Conservation (phyloP, 2,329 filamentous ascomycete species). For the Oidium heveae region DNA sequence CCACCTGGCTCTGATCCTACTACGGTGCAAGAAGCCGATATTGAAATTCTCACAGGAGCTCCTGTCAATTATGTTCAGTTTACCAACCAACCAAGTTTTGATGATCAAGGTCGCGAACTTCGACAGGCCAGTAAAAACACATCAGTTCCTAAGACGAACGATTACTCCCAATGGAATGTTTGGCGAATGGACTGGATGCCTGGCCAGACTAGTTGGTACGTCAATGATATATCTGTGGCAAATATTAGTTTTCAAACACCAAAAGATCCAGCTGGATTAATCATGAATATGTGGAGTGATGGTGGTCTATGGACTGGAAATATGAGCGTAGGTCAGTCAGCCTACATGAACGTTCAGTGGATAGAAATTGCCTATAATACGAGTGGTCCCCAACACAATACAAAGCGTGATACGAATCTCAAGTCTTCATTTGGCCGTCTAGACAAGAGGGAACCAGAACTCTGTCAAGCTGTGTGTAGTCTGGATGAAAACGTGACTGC, state of each 20-base stretch:
- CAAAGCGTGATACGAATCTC: constrained; percentile 2
- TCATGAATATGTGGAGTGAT: constrained; percentile 14
- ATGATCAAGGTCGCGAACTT: constrained; percentile 6
- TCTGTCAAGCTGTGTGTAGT: constrained; percentile 10
- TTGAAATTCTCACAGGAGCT: constrained; percentile 12
- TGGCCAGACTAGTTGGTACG: constrained; percentile 10
- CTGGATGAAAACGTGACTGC: constrained; percentile 9
- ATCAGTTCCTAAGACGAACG: constrained; percentile 4
- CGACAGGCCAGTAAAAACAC: constrained; percentile 8
- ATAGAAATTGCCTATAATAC: constrained; percentile 13
- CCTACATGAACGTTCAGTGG: constrained; percentile 13
- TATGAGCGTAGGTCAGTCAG: constrained; percentile 9
- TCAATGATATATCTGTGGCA: constrained; percentile 10
- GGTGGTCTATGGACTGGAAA: constrained; percentile 12
- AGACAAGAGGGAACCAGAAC: constrained; percentile 7
- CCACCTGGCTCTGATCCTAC: constrained; percentile 1
- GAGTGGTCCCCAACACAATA: constrained; percentile 6
- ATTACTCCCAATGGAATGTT: constrained; percentile 12
- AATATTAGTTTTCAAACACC: constrained; percentile 11
- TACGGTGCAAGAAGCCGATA: constrained; percentile 12
- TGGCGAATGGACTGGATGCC: constrained; percentile 14
- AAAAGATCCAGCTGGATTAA: constrained; percentile 7
- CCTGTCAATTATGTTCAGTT: constrained; percentile 10
- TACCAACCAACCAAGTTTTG: constrained; percentile 11
- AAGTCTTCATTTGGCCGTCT: neutral